phyloP scores from a whole-genome alignment of 2,329 filamentous ascomycete species.

The Didymella pomorum region DNA sequence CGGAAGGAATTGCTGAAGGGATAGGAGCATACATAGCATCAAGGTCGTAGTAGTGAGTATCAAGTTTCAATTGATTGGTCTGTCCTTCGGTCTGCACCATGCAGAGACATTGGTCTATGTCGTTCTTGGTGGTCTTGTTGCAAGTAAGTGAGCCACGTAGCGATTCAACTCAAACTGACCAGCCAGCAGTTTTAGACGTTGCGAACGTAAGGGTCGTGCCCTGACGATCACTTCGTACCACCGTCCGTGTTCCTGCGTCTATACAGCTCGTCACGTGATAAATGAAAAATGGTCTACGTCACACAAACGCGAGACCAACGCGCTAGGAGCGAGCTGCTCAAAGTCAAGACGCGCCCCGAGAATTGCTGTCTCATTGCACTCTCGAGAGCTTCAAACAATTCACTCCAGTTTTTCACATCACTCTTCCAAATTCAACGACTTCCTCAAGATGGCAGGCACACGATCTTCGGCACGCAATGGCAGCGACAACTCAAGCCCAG shows the following conservation, averaged over 20 bases:
- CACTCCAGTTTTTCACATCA: background rate
- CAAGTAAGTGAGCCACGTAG: background rate
- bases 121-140: background rate
- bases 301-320: conserved; percentile 12
- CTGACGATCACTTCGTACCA: background rate
- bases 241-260: background rate
- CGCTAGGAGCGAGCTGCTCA: conserved; percentile 17
- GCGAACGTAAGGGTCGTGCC: conserved; percentile 2
- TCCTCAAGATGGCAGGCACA: conserved; percentile 39
- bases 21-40: conserved; percentile 58
- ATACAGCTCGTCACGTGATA: background rate
- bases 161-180: background rate
- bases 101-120: background rate
- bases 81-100: background rate
- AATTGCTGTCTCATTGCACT: background rate
- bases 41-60: background rate
- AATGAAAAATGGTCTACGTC: conserved; percentile 4
- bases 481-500: conserved; percentile 30
- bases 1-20: conserved; percentile 76
- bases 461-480: conserved; percentile 36
- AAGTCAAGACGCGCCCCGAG: conserved; percentile 13
- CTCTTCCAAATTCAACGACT: background rate
- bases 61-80: background rate
- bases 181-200: background rate
- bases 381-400: background rate